These are phyloP conservation scores for Hyaloscypha hepaticicola DNA, from an alignment of 495 filamentous ascomycete species.

Conservation along the genomic window DNA sequence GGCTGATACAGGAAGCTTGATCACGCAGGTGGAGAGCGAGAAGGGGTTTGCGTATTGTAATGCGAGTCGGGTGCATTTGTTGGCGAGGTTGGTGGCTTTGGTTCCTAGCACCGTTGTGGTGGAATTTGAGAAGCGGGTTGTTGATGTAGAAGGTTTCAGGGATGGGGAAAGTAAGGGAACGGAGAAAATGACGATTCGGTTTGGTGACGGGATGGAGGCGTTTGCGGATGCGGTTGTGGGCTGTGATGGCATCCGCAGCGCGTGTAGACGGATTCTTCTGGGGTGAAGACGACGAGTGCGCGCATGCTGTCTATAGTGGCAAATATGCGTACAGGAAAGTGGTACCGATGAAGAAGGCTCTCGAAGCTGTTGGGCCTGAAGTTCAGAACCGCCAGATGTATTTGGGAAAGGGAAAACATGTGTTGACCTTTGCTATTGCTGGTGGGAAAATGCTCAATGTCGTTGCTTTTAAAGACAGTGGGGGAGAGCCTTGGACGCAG, in stretches of 20 bases:
- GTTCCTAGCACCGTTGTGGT: slow-evolving; percentile 43
- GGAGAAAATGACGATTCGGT: slow-evolving; percentile 36
- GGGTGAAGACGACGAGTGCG: slow-evolving; percentile 28
- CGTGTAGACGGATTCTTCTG: slow-evolving; percentile 42
- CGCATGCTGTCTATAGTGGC: slow-evolving; percentile 44
- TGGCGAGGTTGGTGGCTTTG: slow-evolving; percentile 56
- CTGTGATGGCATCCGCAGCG: slow-evolving; percentile 56
- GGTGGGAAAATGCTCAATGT: slow-evolving; percentile 44
- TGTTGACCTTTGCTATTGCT: slow-evolving; percentile 47
- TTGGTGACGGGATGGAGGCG: slow-evolving; percentile 48
- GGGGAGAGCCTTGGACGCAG: slow-evolving; percentile 19
- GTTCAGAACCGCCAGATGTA: slow-evolving; percentile 44
- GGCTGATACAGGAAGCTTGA: slow-evolving; percentile 18
- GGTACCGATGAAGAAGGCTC: slow-evolving; percentile 45
- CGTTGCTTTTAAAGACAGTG: slow-evolving; percentile 40
- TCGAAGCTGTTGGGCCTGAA: slow-evolving; percentile 39
- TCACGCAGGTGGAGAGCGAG: slow-evolving; percentile 15
- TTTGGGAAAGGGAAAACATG: slow-evolving; percentile 44
- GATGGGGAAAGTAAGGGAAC: slow-evolving; percentile 3
- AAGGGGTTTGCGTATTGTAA: slow-evolving; percentile 14
- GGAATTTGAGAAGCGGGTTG: slow-evolving; percentile 41
- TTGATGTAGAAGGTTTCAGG: neutral
- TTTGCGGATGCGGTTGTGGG: slow-evolving; percentile 52
- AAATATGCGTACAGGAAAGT: slow-evolving; percentile 49
- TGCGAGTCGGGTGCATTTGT: slow-evolving; percentile 55